Conservation (phyloP, 306 rosid genomes). For the Argentina anserina region DNA sequence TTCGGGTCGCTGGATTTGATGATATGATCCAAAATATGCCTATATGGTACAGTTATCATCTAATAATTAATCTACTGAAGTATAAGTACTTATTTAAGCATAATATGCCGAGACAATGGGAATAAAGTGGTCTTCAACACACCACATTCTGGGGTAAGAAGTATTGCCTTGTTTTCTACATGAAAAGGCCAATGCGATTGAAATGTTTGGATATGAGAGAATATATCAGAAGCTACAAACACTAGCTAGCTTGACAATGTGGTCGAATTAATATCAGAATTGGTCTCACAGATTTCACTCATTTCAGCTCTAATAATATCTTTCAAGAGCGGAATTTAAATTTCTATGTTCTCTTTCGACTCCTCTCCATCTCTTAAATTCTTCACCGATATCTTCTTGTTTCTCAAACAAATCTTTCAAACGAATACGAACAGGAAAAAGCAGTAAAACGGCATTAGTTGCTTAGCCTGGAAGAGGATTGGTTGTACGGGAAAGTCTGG, state of each 20-base stretch:
- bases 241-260: neutral
- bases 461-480: slow-evolving; percentile 27
- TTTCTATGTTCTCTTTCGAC: slow-evolving; percentile 18
- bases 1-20: slow-evolving; percentile 17
- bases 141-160: slow-evolving; percentile 13
- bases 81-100: neutral
- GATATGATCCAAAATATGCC: neutral
- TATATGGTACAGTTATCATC: neutral
- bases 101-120: slow-evolving; percentile 9
- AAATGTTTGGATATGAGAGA: neutral
- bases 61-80: neutral
- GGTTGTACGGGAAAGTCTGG: slow-evolving; percentile 46
- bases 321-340: neutral
- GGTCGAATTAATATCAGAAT: neutral
- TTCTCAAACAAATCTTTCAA: slow-evolving; percentile 29
- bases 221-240: neutral
- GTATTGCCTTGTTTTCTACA: neutral
- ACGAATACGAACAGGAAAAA: slow-evolving; percentile 41
- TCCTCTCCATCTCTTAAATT: slow-evolving; percentile 9
- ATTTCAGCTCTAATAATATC: neutral
- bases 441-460: slow-evolving; percentile 33
- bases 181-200: neutral
- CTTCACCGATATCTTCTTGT: slow-evolving; percentile 11
- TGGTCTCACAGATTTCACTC: neutral
- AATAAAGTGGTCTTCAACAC: slow-evolving; percentile 18